phyloP scores from a whole-genome alignment of 2,329 filamentous ascomycete species.

The Penicillium sp. region DNA sequence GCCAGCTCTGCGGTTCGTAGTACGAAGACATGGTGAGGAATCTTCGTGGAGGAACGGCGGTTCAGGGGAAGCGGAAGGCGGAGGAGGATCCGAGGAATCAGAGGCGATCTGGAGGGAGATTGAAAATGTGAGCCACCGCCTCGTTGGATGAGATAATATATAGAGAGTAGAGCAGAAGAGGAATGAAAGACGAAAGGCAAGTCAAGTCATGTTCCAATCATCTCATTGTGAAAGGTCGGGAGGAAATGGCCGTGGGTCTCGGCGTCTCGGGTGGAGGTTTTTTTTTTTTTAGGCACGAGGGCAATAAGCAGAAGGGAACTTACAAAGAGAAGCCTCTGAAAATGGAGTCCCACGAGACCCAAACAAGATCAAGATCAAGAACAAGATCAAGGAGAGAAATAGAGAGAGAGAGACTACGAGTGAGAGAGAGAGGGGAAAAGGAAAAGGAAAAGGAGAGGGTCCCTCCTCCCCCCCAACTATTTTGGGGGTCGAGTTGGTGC shows the following conservation, averaged over 20 bases:
- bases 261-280: conserved; percentile 1
- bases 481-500: conserved; percentile 21
- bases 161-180: not conserved
- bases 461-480: conserved; percentile 14
- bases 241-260: conserved; percentile 20
- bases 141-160: conserved; percentile 4
- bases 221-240: conserved; percentile 1
- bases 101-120: conserved; percentile 28
- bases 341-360: conserved; percentile 36
- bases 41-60: conserved; percentile 21
- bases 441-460: conserved; percentile 30
- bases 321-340: conserved; percentile 32
- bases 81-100: conserved; percentile 30
- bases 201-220: conserved; percentile 4
- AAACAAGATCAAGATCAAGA: conserved; percentile 35
- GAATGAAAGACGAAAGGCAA: conserved; percentile 2
- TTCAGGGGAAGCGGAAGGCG: conserved; percentile 29
- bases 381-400: conserved; percentile 12
- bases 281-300: conserved; percentile 8
- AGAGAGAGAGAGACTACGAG: conserved; percentile 11
- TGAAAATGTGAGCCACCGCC: conserved; percentile 26
- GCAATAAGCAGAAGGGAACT: conserved; percentile 19
- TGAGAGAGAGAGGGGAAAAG: conserved; percentile 19
- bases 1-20: conserved; percentile 70
- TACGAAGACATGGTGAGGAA: conserved; percentile 61